Percentiles rank a stretch among this genome's conserved stretches.
phyloP scores from a whole-genome alignment of 257 asterid species.

The Solanum piurae region DNA sequence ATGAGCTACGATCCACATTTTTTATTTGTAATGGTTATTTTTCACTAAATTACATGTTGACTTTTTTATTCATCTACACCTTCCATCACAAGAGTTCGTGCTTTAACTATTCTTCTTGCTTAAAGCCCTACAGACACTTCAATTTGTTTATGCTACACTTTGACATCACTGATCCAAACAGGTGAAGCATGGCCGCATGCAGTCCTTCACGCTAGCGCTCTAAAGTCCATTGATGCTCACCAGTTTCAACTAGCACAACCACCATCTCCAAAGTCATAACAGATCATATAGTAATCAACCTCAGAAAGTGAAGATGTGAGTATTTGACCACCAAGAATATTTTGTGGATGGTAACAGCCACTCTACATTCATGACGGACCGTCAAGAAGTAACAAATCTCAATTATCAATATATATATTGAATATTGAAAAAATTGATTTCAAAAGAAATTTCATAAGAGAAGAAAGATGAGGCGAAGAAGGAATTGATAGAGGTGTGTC shows the following conservation, averaged over 20 bases:
- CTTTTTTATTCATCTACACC: not conserved
- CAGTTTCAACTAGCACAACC: not conserved
- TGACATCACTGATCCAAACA: not conserved
- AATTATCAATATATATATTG: not conserved
- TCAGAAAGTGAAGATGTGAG: not conserved
- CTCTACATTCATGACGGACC: not conserved
- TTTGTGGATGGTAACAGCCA: not conserved
- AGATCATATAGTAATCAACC: not conserved
- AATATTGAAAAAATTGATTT: not conserved
- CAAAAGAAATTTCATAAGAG: not conserved
- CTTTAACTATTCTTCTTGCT: not conserved
- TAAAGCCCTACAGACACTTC: not conserved
- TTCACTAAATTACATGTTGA: not conserved
- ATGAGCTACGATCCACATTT: not conserved
- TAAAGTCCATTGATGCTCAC: not conserved
- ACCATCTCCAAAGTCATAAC: not conserved
- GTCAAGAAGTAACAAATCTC: not conserved
- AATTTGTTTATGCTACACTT: not conserved
- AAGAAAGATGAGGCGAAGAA: not conserved
- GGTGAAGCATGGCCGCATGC: not conserved
- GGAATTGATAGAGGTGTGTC: not conserved
- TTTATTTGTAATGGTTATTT: not conserved
- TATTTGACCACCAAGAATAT: not conserved
- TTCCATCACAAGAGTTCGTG: not conserved
- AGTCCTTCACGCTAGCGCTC: not conserved